Percentiles rank a stretch among this genome's conserved stretches.
Conservation (phyloP, 345 rosid genomes). For the Cardamine occulta region DNA sequence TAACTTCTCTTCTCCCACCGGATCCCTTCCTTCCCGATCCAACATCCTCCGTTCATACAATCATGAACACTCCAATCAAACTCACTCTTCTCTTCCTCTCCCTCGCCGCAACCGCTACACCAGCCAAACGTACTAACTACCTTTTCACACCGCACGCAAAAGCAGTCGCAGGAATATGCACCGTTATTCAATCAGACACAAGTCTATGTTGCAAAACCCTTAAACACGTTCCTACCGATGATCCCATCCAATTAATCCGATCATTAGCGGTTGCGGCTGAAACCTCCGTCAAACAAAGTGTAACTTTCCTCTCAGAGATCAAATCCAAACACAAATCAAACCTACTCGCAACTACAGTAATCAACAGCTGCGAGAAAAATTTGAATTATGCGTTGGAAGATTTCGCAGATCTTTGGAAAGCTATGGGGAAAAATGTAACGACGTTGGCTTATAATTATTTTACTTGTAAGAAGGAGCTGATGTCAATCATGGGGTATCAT, state of each 20-base stretch:
- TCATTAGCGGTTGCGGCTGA: constrained; percentile 45
- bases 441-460: constrained; percentile 41
- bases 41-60: constrained; percentile 26
- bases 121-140: constrained; percentile 29
- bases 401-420: constrained; percentile 30
- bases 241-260: constrained; percentile 54
- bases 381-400: constrained; percentile 41
- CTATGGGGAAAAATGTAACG: constrained; percentile 33
- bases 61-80: constrained; percentile 43
- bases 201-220: constrained; percentile 60
- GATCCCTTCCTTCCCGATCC: constrained; percentile 25
- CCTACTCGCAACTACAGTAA: background rate
- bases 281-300: constrained; percentile 37
- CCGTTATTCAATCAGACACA: constrained; percentile 45
- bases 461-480: constrained; percentile 34
- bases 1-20: constrained; percentile 14
- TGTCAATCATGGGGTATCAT: constrained; percentile 38
- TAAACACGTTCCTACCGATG: constrained; percentile 44
- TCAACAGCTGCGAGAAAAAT: constrained; percentile 39
- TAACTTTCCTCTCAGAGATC: constrained; percentile 37
- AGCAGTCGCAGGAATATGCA: constrained; percentile 53
- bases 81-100: constrained; percentile 8
- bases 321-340: constrained; percentile 37
- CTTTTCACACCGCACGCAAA: constrained; percentile 49
- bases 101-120: background rate